Percentiles rank a stretch among this genome's conserved stretches.
phyloP scores from a whole-genome alignment of 1,139 yeast genomes.

The Magnusiomyces suaveolens region DNA sequence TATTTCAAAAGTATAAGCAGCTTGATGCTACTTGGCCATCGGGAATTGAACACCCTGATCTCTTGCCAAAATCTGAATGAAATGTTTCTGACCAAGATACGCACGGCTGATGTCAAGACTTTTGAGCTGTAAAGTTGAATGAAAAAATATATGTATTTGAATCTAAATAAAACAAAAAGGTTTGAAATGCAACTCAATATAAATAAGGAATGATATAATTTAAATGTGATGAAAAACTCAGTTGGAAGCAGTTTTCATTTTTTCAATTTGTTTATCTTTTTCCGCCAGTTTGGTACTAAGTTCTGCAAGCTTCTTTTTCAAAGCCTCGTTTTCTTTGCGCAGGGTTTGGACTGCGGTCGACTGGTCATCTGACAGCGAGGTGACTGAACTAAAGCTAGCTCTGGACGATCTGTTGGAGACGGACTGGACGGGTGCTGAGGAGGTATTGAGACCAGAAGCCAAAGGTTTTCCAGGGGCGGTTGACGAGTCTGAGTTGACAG shows the following conservation, averaged over 20 bases:
- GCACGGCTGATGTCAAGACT: too few species aligned
- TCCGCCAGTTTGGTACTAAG: constrained; percentile 19
- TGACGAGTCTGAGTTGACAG: too few species aligned
- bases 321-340: constrained; percentile 27
- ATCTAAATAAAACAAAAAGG: too few species aligned
- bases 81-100: background rate
- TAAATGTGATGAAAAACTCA: too few species aligned
- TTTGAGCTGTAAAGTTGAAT: too few species aligned
- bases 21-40: constrained; percentile 64
- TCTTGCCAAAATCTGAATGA: background rate
- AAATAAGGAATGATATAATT: too few species aligned
- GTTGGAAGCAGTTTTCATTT: constrained; percentile 12
- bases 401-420: background rate
- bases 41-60: constrained; percentile 39
- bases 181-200: too few species aligned
- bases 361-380: background rate
- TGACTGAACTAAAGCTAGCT: background rate
- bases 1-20: constrained; percentile 39
- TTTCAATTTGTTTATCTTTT: constrained; percentile 27
- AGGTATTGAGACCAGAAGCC: background rate
- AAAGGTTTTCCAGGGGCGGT: background rate
- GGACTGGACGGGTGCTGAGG: background rate
- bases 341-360: constrained; percentile 18
- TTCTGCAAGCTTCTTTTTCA: constrained; percentile 3
- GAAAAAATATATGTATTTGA: too few species aligned